Base-by-base conservation (phyloP, 208 protist species). In the Naegleria lovaniensis region DNA sequence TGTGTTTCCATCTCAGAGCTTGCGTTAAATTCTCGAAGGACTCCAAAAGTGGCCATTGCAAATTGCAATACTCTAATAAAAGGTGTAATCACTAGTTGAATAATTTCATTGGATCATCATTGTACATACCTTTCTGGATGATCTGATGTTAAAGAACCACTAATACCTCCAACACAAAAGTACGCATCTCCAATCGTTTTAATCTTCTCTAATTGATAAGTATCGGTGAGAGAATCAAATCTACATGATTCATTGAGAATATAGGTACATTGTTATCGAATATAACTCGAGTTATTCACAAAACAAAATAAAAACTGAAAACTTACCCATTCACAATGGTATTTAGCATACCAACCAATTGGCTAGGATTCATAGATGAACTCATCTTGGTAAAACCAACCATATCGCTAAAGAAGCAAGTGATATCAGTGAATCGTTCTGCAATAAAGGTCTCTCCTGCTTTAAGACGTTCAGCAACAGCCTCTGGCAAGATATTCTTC, bases 301-400 rank as follows among this genome's bases (percentile, higher is more conserved):
- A n/a, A n/a, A n/a, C n/a, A n/a, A n/a, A n/a, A n/a, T n/a, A n/a
- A n/a, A n/a, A n/a, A n/a, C n/a, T n/a, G n/a, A n/a, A n/a, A n/a
- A n/a, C n/a, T n/a, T n/a, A n/a, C n/a, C 25, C n/a, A 58, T 25
- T 43, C 13, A 91, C 6, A 25, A 91, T 90, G 25, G 22, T 41
- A 39, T 86, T 67, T 3, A 91, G 41, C 29, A 91, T 36, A 1
- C 15, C 9, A 6, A 89, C 85, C 25, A 91, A 59, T 11, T 43
- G 55, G 43, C 25, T 75, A 25, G 93, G 75, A 41, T 90, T 75
- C 79, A 94, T 86, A 33, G 91, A 7, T 40, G 33, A 33, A 4
- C 25, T 83, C 90, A 94, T 91, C 75, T 94, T 91, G 40, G 93
- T 93, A 52, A 94, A 95, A 39, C 91, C 19, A 55, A 89, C 85